Evolutionary conservation across 2,329 filamentous ascomycete species (phyloP).

Genomic region (Neofusicoccum laricinum): DNA sequence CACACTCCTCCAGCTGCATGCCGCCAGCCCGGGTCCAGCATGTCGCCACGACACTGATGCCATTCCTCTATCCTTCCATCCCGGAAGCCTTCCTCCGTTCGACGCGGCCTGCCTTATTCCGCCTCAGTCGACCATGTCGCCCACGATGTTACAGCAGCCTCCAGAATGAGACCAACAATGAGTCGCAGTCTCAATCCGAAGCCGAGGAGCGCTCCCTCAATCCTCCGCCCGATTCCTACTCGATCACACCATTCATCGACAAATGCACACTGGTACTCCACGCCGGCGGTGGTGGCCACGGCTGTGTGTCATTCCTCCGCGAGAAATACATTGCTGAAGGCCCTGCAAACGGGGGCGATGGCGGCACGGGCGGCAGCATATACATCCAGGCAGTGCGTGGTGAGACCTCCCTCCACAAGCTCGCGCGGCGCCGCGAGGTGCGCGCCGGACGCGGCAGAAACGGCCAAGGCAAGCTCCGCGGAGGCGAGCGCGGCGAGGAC

Average conservation of each 20-base stretch:
- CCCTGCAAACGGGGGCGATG: slow-evolving; percentile 91
- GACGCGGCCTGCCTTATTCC: slow-evolving; percentile 5
- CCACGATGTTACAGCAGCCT: slow-evolving; percentile 29
- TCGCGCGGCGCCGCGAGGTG: slow-evolving; percentile 72
- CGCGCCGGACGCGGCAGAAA: slow-evolving; percentile 74
- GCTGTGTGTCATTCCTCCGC: slow-evolving; percentile 89
- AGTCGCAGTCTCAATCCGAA: slow-evolving; percentile 1
- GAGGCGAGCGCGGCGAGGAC: slow-evolving; percentile 81
- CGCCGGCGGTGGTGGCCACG: slow-evolving; percentile 80
- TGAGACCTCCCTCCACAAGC: slow-evolving; percentile 89
- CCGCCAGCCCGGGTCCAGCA: slow-evolving; percentile 6
- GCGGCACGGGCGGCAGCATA: slow-evolving; percentile 84
- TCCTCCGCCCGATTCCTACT: slow-evolving; percentile 80
- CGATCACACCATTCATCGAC: slow-evolving; percentile 79
- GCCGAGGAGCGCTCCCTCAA: slow-evolving; percentile 59
- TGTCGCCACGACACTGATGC: slow-evolving; percentile 33
- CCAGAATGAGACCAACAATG: not conserved
- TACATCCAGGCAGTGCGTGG: slow-evolving; percentile 92
- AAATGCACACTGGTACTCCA: slow-evolving; percentile 74
- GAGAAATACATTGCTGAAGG: slow-evolving; percentile 88
- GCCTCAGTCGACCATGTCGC: slow-evolving; percentile 23
- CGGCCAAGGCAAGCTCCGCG: slow-evolving; percentile 69
- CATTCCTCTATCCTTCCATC: slow-evolving; percentile 47
- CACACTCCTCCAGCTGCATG: slow-evolving; percentile 11
- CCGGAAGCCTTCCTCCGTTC: slow-evolving; percentile 22